phyloP scores from a whole-genome alignment of 129 eudicot species.

The Lactuca saligna region DNA sequence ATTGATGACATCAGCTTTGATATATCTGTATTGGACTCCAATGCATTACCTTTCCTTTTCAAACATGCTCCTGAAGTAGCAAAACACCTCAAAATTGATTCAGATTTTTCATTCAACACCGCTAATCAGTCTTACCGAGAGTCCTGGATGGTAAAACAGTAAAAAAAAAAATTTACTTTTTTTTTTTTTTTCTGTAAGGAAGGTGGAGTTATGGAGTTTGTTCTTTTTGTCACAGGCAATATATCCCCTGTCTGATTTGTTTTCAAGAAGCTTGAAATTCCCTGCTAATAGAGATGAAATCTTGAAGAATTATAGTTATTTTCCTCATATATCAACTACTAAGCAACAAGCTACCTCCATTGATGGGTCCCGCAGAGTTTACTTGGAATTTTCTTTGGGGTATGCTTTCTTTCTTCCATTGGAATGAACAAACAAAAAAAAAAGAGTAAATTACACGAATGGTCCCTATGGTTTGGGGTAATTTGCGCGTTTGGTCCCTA shows the following conservation, averaged over 20 bases:
- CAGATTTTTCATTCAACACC: constrained; percentile 50
- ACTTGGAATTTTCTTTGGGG: constrained; percentile 85
- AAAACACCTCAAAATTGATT: constrained; percentile 51
- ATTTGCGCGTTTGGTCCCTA: too few species aligned
- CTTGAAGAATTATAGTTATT: constrained; percentile 45
- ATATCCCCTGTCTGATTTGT: constrained; percentile 67
- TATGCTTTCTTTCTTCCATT: constrained; percentile 25
- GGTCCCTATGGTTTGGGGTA: too few species aligned
- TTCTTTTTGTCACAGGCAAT: constrained; percentile 62
- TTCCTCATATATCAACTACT: constrained; percentile 56
- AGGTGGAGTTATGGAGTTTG: constrained; percentile 7
- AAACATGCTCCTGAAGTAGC: constrained; percentile 81
- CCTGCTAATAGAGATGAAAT: constrained; percentile 63
- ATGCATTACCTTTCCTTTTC: constrained; percentile 76
- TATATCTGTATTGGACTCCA: constrained; percentile 83
- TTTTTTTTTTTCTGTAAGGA: background rate
- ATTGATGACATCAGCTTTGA: constrained; percentile 65
- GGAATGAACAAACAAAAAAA: too few species aligned
- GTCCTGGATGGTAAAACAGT: constrained; percentile 66
- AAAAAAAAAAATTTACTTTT: background rate
- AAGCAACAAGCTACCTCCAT: constrained; percentile 37
- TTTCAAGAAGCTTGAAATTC: constrained; percentile 81
- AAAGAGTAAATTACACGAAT: too few species aligned
- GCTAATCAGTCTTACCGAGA: constrained; percentile 53
- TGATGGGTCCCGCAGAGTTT: constrained; percentile 60